phyloP scores from a whole-genome alignment of 1,284 basidiomycete genomes.

The Volvariella surrecta region DNA sequence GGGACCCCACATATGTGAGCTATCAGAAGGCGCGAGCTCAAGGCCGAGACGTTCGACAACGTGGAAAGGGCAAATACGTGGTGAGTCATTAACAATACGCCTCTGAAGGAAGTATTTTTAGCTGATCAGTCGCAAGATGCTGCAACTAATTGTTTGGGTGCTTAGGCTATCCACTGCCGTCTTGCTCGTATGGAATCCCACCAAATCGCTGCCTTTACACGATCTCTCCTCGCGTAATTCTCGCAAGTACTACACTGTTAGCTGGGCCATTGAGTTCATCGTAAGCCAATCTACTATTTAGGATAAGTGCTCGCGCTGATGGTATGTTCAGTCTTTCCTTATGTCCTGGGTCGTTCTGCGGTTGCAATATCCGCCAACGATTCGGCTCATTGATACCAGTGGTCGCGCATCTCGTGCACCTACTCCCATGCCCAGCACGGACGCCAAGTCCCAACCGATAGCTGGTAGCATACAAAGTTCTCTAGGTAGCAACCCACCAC shows the following conservation, averaged over 20 bases:
- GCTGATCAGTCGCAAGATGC: slow-evolving; percentile 26
- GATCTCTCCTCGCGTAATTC: slow-evolving; percentile 19
- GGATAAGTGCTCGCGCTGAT: slow-evolving; percentile 7
- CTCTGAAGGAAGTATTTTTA: slow-evolving; percentile 1
- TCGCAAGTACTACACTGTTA: slow-evolving; percentile 36
- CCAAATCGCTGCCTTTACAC: slow-evolving; percentile 15
- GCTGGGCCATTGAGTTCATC: slow-evolving; percentile 39
- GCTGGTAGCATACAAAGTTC: slow-evolving; percentile 16
- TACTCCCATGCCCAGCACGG: slow-evolving; percentile 26
- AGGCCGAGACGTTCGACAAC: slow-evolving; percentile 57
- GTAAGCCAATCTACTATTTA: slow-evolving; percentile 28
- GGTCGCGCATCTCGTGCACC: slow-evolving; percentile 27
- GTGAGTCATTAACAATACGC: slow-evolving; percentile 29
- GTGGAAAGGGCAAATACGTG: slow-evolving; percentile 53
- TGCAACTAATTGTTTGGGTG: slow-evolving; percentile 52
- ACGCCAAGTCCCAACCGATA: slow-evolving; percentile 25
- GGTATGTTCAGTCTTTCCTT: slow-evolving; percentile 33
- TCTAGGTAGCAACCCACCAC: slow-evolving; percentile 16
- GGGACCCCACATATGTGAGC: slow-evolving; percentile 69
- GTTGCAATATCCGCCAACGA: slow-evolving; percentile 54
- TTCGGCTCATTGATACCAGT: slow-evolving; percentile 56
- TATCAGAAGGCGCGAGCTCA: slow-evolving; percentile 50
- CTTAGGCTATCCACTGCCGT: slow-evolving; percentile 44
- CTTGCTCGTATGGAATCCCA: slow-evolving; percentile 34
- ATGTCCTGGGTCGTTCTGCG: slow-evolving; percentile 44